A percentile compares a stretch with the other conserved stretches of the same genome.
Conservation (phyloP, 768 basidiomycete species). For the Lentinus tigrinus region DNA sequence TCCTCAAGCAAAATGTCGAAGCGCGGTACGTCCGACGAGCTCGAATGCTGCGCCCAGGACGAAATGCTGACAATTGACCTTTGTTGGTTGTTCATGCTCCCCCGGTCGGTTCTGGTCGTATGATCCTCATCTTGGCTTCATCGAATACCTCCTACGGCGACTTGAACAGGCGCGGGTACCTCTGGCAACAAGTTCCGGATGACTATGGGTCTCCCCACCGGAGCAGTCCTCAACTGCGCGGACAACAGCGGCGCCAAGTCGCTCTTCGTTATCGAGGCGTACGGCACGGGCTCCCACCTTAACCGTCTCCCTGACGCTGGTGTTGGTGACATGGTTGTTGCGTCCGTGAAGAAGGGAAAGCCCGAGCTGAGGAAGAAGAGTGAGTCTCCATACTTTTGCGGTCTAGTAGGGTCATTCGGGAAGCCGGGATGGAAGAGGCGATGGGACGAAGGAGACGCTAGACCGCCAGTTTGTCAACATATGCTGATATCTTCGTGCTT, state of each 20-base stretch:
- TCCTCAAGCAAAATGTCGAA: slow-evolving; percentile 35
- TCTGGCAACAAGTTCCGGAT: slow-evolving; percentile 97
- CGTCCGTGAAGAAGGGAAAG: slow-evolving; percentile 99
- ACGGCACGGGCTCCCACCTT: slow-evolving; percentile 91
- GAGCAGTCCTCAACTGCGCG: slow-evolving; percentile 94
- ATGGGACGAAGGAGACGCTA: not conserved
- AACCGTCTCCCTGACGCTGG: slow-evolving; percentile 97
- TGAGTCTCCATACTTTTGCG: slow-evolving; percentile 41
- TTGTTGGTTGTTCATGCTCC: not conserved
- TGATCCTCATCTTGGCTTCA: slow-evolving; percentile 7
- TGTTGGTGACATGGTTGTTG: slow-evolving; percentile 94
- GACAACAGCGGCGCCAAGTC: slow-evolving; percentile 99
- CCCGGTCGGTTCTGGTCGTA: slow-evolving; percentile 18
- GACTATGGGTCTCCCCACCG: slow-evolving; percentile 91
- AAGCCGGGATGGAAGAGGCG: not conserved
- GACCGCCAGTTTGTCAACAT: not conserved
- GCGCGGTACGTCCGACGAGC: slow-evolving; percentile 29
- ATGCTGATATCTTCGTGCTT: not conserved
- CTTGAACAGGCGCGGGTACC: slow-evolving; percentile 49
- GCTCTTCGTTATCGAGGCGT: slow-evolving; percentile 92
- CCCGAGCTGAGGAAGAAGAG: slow-evolving; percentile 99
- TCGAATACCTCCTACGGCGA: not conserved
- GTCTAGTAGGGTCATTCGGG: not conserved
- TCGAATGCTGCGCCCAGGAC: not conserved
- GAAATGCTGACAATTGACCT: slow-evolving; percentile 12